Evolutionary conservation across 78 protist genomes (phyloP), one percentile per base, ranked within the genome.

Genomic region (Dictyostelium purpureum): DNA sequence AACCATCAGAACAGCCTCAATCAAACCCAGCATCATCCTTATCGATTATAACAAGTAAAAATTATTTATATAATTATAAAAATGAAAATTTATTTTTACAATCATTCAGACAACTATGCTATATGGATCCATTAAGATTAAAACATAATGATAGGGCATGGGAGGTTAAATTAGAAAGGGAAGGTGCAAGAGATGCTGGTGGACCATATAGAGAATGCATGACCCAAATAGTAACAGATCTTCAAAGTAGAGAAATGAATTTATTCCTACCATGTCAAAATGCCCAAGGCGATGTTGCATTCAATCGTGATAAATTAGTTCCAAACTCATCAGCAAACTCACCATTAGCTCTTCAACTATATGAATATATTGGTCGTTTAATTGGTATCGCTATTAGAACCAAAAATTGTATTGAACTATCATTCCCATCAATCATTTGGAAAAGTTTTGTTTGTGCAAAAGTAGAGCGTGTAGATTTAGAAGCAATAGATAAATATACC

Each of bases 151-250:
- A 93, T 54, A 28, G 96, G 12, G 96, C 96, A 19, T 93, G 66
- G 78, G 90, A 81, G 40, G 96, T 94, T 42, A 88, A 78, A 49
- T 81, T 94, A 31, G 89, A 94, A 26, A 51, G 89, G 28, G 96
- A 94, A 37, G 96, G 94, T 10, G 96, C 96, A 10, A 57, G 87
- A 65, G 96, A 94, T 88, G 96, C 94, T 42, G 96, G 96, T 31
- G 96, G 96, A 16, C 94, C 94, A 1, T 94, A 94, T 38, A 7
- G 96, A 6, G 96, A 94, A 57, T 74, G 77, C 24, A 79, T 94
- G 26, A 94, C 94, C 9, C 89, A 85, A 38, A 59, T 94, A 21
- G 38, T 52, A 3, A 37, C 61, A 21, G 96, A 94, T 40, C 19
- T 94, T 7, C 89, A 77, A 65, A 38, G 74, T 16, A 37, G 4